Conservation (phyloP, 2,329 filamentous ascomycete genomes). For the Aspergillus sp. region DNA sequence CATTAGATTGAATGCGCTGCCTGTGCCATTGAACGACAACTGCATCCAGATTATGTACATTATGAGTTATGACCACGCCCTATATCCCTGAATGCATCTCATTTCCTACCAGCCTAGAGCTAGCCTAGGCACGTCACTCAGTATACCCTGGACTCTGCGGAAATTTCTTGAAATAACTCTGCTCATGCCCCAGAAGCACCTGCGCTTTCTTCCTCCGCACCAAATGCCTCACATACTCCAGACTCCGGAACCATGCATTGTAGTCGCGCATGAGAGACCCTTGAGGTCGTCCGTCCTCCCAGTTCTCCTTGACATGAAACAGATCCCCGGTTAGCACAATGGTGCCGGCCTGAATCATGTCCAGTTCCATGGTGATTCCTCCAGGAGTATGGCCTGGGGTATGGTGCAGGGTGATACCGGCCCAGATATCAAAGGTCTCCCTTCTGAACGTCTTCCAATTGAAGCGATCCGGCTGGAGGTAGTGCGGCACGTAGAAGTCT, state of each 20-base stretch:
- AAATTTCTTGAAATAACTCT: conserved; percentile 1
- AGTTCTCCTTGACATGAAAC: conserved; percentile 1
- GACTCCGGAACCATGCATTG: conserved; percentile 1
- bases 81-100: too few species aligned
- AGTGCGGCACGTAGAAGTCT: background rate
- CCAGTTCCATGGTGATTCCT: background rate
- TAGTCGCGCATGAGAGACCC: conserved; percentile 3
- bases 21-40: too few species aligned
- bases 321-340: background rate
- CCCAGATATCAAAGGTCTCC: background rate
- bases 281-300: background rate
- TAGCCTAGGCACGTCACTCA: too few species aligned
- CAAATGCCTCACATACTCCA: background rate
- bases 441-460: background rate
- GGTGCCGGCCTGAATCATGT: background rate
- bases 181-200: conserved; percentile 3
- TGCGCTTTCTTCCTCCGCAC: conserved; percentile 1
- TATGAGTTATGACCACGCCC: too few species aligned
- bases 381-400: background rate
- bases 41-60: too few species aligned
- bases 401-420: background rate
- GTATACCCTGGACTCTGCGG: background rate
- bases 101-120: too few species aligned
- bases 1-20: too few species aligned
- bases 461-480: background rate